Conservation (phyloP, 2,329 filamentous ascomycete genomes). For the Bipolaris zeicola region DNA sequence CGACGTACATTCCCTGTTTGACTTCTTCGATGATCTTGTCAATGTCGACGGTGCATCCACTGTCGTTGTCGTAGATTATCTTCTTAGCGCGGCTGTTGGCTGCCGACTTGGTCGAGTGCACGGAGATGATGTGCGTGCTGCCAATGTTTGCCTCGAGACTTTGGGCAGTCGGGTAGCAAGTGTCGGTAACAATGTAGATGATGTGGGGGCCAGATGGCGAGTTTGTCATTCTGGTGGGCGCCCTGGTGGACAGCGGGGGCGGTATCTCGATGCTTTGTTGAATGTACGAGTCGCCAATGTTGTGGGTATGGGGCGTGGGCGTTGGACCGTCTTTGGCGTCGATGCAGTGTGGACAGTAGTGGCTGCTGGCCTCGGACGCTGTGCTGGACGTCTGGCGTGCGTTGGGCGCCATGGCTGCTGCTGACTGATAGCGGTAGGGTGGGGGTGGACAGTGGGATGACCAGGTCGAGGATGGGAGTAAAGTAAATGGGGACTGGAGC, state of each 20-base stretch:
- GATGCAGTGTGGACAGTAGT: neutral
- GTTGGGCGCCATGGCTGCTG: conserved; percentile 3
- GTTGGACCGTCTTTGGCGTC: conserved; percentile 11
- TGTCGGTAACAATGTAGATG: conserved; percentile 33
- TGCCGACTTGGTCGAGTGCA: conserved; percentile 23
- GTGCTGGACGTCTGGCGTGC: conserved; percentile 1
- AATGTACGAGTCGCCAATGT: conserved; percentile 9
- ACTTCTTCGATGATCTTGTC: conserved; percentile 34
- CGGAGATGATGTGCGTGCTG: conserved; percentile 24
- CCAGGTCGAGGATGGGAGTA: neutral
- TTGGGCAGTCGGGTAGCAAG: conserved; percentile 22
- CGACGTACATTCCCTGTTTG: conserved; percentile 27
- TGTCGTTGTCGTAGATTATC: conserved; percentile 27
- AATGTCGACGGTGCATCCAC: conserved; percentile 24
- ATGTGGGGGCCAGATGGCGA: conserved; percentile 5
- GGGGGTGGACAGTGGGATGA: neutral
- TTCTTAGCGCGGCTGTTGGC: conserved; percentile 33
- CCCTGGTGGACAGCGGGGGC: conserved; percentile 6
- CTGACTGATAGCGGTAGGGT: neutral
- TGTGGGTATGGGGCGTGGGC: conserved; percentile 13
- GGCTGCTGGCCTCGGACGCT: neutral
- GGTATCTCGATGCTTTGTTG: conserved; percentile 14
- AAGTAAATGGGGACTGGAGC: neutral
- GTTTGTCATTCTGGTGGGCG: neutral
- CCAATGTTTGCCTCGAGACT: conserved; percentile 27